Percentiles rank a stretch among this genome's conserved stretches.
Conservation (phyloP, 1,284 basidiomycete genomes). For the Leucoagaricus sp. region DNA sequence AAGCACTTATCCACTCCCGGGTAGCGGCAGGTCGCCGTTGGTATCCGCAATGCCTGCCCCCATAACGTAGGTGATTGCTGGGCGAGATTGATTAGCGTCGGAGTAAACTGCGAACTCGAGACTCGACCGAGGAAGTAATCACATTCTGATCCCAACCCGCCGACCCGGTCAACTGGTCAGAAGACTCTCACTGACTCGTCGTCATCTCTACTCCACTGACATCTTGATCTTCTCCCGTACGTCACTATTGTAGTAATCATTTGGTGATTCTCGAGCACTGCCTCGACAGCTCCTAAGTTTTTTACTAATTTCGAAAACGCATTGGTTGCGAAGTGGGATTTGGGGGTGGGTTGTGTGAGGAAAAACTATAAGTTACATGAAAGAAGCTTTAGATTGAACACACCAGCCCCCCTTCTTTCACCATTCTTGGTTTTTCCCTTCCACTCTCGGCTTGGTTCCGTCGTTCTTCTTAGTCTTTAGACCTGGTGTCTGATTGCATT, state of each 20-base stretch:
- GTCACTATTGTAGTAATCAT: neutral
- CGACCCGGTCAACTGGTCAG: too few relatives aligned
- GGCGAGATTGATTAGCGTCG: too few relatives aligned
- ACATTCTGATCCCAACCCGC: neutral
- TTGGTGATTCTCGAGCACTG: neutral
- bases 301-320: neutral
- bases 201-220: slow-evolving; percentile 9
- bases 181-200: neutral
- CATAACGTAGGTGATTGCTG: too few relatives aligned
- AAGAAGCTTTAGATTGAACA: neutral
- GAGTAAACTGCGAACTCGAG: too few relatives aligned
- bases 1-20: too few relatives aligned
- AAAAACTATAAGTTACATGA: neutral
- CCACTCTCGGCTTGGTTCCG: neutral
- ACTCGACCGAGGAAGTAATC: too few relatives aligned
- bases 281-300: neutral
- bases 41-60: too few relatives aligned
- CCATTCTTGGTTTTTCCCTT: neutral
- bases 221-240: slow-evolving; percentile 1
- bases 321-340: slow-evolving; percentile 1
- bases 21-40: too few relatives aligned
- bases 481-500: slow-evolving; percentile 15
- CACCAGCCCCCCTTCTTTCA: neutral
- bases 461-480: slow-evolving; percentile 5
- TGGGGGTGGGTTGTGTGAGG: neutral